Percentiles rank a stretch among this genome's conserved stretches.
Conservation (phyloP, 805 yeast genomes). For the Candida ficus region DNA sequence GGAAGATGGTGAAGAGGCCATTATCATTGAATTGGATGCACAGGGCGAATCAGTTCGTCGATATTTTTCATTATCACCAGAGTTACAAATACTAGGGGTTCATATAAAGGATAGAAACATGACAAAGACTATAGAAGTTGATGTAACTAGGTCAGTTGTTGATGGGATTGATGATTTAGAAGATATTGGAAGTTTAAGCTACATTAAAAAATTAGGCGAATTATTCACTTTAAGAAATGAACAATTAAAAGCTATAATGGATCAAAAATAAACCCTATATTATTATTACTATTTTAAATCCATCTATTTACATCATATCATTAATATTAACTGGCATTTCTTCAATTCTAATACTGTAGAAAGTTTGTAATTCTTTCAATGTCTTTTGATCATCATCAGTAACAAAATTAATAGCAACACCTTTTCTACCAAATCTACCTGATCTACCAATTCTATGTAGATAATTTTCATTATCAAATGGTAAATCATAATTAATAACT, state of each 20-base stretch:
- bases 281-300: neutral
- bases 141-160: conserved; percentile 15
- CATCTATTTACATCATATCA: conserved; percentile 29
- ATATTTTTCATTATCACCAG: conserved; percentile 14
- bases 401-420: conserved; percentile 93
- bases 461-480: conserved; percentile 89
- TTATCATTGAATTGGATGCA: conserved; percentile 21
- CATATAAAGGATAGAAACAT: conserved; percentile 20
- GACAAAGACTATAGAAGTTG: conserved; percentile 22
- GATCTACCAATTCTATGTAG: conserved; percentile 98
- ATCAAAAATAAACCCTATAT: neutral
- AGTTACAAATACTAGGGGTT: conserved; percentile 16
- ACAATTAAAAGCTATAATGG: conserved; percentile 14
- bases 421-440: conserved; percentile 98
- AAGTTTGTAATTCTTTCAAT: conserved; percentile 69
- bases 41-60: conserved; percentile 12
- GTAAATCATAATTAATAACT: conserved; percentile 93
- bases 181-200: conserved; percentile 11
- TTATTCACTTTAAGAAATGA: conserved; percentile 17
- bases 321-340: conserved; percentile 77
- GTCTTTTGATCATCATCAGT: conserved; percentile 71
- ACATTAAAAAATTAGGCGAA: conserved; percentile 17
- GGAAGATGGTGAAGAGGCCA: conserved; percentile 20
- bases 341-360: conserved; percentile 68
- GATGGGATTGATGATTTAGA: conserved; percentile 3